Base-by-base conservation (phyloP, 1,139 yeast genomes). In the Pichia sp. region DNA sequence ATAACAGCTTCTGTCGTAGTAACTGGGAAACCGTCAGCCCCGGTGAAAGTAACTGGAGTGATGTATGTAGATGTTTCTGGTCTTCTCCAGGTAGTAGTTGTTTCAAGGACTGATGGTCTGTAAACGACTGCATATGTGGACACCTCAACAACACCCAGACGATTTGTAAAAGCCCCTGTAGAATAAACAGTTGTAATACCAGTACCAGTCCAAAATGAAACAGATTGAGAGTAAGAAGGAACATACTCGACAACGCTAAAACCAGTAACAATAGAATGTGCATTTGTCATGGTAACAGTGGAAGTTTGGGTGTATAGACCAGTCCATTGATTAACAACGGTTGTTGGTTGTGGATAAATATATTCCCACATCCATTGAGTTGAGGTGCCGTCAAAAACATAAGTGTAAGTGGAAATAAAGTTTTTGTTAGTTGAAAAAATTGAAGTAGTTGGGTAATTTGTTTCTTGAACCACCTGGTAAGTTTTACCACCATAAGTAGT, bases 311-410 rank as follows among this genome's bases (percentile, higher is more conserved):
- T 37, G 25, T 30, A 37, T n/a, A n/a, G 10, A 22, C 43, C 35
- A 0, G 39, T 40, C 34, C 35, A 35, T 30, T 42, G 30, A 8
- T 16, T n/a, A 23, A 23, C 20, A 6, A 20, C 4, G 3, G 45
- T 42, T 23, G 25, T 16, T 27, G 45, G 45, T 28, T 27, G 25
- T 24, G 45, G 45, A 33, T 42, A 42, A 16, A 42, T 26, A 30
- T 37, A 22, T 23, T 31, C 24, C 38, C 38, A 42, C 28, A 28
- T 35, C 45, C 45, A 42, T 25, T 39, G 23, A 1, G 45, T 42
- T n/a, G 45, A 28, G 11, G 33, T 37, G 6, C 30, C 40, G 4
- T 25, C 27, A 10, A 37, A 41, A 24, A 42, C 12, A 32, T 34
- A 26, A n/a, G 45, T 32, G n/a, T 37, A 42, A 20, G 45, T 42